Evolutionary conservation across 805 yeast genomes (phyloP).

Genomic region (Pichia rugopelliculosa): DNA sequence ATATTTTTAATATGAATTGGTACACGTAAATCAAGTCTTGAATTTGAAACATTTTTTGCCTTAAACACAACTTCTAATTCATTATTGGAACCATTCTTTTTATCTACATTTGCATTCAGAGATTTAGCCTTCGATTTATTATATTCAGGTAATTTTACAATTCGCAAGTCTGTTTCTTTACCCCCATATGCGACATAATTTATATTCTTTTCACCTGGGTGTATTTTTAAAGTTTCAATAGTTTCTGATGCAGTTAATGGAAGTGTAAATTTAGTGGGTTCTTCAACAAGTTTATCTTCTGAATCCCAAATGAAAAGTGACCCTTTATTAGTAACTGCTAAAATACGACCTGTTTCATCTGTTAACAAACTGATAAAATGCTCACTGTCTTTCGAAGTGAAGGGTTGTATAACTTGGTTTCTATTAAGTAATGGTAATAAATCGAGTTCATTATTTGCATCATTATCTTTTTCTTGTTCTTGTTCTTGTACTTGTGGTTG

Average conservation of each 20-base stretch:
- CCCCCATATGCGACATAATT: conserved; percentile 79
- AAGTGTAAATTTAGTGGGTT: conserved; percentile 30
- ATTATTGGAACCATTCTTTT: neutral
- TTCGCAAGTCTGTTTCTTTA: conserved; percentile 63
- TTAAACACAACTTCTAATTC: conserved; percentile 41
- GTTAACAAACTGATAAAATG: conserved; percentile 21
- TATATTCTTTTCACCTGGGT: conserved; percentile 26
- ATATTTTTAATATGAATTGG: conserved; percentile 74
- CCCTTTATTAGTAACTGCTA: conserved; percentile 11
- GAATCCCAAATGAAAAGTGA: conserved; percentile 11
- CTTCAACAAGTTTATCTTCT: conserved; percentile 9
- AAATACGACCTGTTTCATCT: conserved; percentile 3
- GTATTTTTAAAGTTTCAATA: conserved; percentile 6
- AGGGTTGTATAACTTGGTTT: conserved; percentile 1
- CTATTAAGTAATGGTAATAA: conserved; percentile 6
- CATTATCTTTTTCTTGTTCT: neutral
- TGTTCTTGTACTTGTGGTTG: neutral
- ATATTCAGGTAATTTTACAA: conserved; percentile 29
- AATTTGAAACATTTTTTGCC: conserved; percentile 79
- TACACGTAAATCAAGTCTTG: conserved; percentile 67
- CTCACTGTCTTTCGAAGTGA: conserved; percentile 1
- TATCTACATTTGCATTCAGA: neutral
- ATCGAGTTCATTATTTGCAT: conserved; percentile 5
- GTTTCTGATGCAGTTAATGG: conserved; percentile 29
- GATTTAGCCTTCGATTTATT: conserved; percentile 4